Evolutionary conservation across 169 alveolate genomes (phyloP).

Genomic region (Plasmodium blacklocki): DNA sequence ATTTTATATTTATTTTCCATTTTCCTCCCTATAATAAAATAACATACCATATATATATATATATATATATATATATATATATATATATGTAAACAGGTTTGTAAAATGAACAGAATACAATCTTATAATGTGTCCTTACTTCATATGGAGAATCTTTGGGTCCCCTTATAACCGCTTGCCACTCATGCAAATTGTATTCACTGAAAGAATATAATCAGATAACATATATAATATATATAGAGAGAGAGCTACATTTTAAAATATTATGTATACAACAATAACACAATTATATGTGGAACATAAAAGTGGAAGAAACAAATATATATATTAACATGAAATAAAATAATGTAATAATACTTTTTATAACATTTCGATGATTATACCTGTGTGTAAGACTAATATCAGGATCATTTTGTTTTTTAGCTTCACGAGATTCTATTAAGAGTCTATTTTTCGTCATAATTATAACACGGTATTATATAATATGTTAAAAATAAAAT

Average conservation of each 20-base stretch:
- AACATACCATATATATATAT: neutral
- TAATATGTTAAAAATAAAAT: conserved; percentile 6
- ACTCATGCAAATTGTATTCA: conserved; percentile 86
- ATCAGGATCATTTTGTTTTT: conserved; percentile 83
- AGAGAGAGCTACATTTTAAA: neutral
- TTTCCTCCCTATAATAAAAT: conserved; percentile 85
- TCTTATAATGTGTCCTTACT: conserved; percentile 74
- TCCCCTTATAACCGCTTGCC: conserved; percentile 93
- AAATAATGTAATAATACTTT: neutral
- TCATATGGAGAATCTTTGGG: conserved; percentile 95
- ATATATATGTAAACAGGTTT: neutral
- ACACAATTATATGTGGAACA: neutral
- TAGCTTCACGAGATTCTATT: conserved; percentile 85
- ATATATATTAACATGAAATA: neutral
- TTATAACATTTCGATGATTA: neutral
- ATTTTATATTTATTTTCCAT: conserved; percentile 90
- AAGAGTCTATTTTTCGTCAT: conserved; percentile 81
- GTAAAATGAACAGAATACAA: too few relatives aligned
- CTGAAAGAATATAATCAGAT: conserved; percentile 29
- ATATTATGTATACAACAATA: neutral
- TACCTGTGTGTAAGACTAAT: conserved; percentile 78
- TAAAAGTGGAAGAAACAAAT: neutral
- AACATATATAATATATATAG: neutral
- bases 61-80: conserved; percentile 3
- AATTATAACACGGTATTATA: conserved; percentile 9